Evolutionary conservation across 306 rosid genomes (phyloP).

Genomic region (Cicer chorassanicum): DNA sequence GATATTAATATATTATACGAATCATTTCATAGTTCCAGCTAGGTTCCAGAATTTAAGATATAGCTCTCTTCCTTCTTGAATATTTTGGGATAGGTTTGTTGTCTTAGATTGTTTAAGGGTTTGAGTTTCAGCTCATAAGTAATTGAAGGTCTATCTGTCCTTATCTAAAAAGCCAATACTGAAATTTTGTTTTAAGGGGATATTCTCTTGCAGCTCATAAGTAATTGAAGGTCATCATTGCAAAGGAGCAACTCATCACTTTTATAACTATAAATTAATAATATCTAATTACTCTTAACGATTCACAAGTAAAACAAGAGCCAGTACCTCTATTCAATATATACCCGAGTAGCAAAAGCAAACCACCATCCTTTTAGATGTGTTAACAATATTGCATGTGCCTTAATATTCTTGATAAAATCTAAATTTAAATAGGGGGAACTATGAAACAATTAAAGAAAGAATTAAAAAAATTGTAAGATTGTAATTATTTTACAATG

Average conservation of each 20-base stretch:
- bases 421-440: too few species aligned
- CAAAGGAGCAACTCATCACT: constrained; percentile 5
- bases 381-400: too few species aligned
- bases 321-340: constrained; percentile 12
- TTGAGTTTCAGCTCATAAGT: constrained; percentile 10
- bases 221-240: too few species aligned
- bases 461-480: too few species aligned
- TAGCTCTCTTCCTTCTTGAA: constrained; percentile 1
- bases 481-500: too few species aligned
- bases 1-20: constrained; percentile 1
- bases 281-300: not conserved
- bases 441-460: too few species aligned
- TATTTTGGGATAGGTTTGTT: not conserved
- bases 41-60: constrained; percentile 17
- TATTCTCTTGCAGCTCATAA: not conserved
- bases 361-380: too few species aligned
- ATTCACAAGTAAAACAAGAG: constrained; percentile 20
- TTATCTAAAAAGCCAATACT: constrained; percentile 13
- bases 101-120: not conserved
- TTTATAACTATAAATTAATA: not conserved
- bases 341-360: not conserved
- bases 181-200: constrained; percentile 8
- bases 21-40: constrained; percentile 3
- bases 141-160: not conserved
- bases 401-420: too few species aligned